phyloP scores from a whole-genome alignment of 768 basidiomycete genomes.

The Termitomyces sp. region DNA sequence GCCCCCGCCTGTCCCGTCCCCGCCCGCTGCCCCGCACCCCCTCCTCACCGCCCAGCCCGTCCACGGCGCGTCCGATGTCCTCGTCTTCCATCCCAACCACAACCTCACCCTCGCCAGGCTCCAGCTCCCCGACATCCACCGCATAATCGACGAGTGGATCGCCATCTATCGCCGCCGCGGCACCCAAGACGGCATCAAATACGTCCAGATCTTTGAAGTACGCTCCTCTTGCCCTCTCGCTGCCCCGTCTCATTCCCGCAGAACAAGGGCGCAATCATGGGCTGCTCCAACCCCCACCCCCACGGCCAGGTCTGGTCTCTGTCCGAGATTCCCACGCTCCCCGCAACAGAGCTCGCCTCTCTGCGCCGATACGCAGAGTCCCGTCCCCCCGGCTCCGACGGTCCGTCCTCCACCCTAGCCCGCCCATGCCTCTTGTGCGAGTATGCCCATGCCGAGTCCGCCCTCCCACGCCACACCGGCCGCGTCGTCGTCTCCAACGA shows the following conservation, averaged over 20 bases:
- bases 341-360: slow-evolving; percentile 58
- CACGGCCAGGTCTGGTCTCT: slow-evolving; percentile 89
- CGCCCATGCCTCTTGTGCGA: slow-evolving; percentile 73
- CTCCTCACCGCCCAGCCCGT: slow-evolving; percentile 62
- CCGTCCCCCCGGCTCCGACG: slow-evolving; percentile 27
- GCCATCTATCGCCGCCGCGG: slow-evolving; percentile 57
- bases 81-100: slow-evolving; percentile 83
- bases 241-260: slow-evolving; percentile 21
- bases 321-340: slow-evolving; percentile 63
- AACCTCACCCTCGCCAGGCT: slow-evolving; percentile 79
- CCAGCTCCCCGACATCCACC: slow-evolving; percentile 45
- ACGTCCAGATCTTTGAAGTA: slow-evolving; percentile 91
- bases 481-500: slow-evolving; percentile 69
- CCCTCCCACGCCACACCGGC: slow-evolving; percentile 31
- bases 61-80: slow-evolving; percentile 80
- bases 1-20: slow-evolving; percentile 49
- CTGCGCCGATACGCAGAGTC: slow-evolving; percentile 43
- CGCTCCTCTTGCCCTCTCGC: not conserved
- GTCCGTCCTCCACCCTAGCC: slow-evolving; percentile 28
- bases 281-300: slow-evolving; percentile 91
- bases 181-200: slow-evolving; percentile 57
- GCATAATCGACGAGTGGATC: slow-evolving; percentile 71
- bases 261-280: slow-evolving; percentile 95
- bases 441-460: slow-evolving; percentile 64
- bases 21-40: slow-evolving; percentile 51